Evolutionary conservation across 2,329 filamentous ascomycete species (phyloP), one percentile per base, ranked within the genome.

Genomic region (Cordyceps pruinosa): DNA sequence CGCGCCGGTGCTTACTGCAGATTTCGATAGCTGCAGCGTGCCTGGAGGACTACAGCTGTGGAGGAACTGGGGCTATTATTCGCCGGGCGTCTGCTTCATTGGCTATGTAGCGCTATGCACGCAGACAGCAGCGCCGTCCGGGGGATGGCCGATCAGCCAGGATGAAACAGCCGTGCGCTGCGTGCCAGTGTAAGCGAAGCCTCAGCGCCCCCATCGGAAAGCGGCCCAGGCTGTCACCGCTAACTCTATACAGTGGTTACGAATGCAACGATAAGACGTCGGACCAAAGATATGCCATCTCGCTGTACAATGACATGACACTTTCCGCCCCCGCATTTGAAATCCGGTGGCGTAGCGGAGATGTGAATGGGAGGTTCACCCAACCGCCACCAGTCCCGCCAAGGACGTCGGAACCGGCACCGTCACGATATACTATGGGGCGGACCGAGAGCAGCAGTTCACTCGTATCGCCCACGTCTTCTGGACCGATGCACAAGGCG

Each of bases 261-360:
- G 49, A 61, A 5, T 66, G 63, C 60, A 65, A 67, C 50, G 59
- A 59, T 21, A 35, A 56, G 17, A 59, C 47, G 2, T 47, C 58
- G 13, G 61, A 67, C 41, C 63, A 62, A 19, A 61, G 60, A 23
- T 69, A 60, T 44, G 64, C 64, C 4, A 62, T 55, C 5, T 58
- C 60, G 7, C 54, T 61, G 13, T 63, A 62, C 46, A 60, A 59
- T 30, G 62, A 59, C 2, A 63, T 60, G 13, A 56, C 60, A n/a
- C 54, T 66, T 2, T 67, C 65, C 9, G 67, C 63, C 9, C 67
- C 66, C 9, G 66, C 67, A 32, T 68, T 68, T 42, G 67, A 68
- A 51, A 66, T 68, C 41, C 62, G 66, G 5, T 68, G 67, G 66
- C 60, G 63, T 25, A 58, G 58, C 12, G 58, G 56, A 39, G 65